A percentile compares a stretch with the other conserved stretches of the same genome.
These are phyloP conservation scores for Boletellus deceptivus DNA, from an alignment of 1,284 basidiomycete species.

Conservation along the genomic window DNA sequence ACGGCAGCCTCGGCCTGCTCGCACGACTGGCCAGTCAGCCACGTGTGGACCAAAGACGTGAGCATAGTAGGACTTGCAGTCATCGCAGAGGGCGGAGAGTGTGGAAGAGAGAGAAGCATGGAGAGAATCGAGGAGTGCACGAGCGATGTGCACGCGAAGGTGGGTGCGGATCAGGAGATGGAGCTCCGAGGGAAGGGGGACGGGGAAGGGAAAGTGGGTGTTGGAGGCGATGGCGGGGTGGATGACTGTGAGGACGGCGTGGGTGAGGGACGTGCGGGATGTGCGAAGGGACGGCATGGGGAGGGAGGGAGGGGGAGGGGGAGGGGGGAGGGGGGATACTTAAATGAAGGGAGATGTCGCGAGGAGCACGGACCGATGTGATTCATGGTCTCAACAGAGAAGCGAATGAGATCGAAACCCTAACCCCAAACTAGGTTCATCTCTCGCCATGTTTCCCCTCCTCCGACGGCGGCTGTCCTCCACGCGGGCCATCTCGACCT, in stretches of 20 bases:
- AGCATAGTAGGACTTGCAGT: constrained; percentile 32
- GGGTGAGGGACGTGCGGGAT: constrained; percentile 41
- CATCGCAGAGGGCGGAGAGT: constrained; percentile 27
- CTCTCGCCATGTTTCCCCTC: constrained; percentile 11
- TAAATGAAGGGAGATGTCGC: constrained; percentile 12
- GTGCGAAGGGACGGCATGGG: constrained; percentile 29
- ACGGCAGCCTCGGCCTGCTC: constrained; percentile 28
- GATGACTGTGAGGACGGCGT: constrained; percentile 48
- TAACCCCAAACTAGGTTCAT: constrained; percentile 33
- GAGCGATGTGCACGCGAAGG: constrained; percentile 25
- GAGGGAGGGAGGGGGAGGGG: not conserved
- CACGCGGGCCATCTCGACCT: constrained; percentile 36
- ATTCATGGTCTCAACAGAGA: constrained; percentile 8
- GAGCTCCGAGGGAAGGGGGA: constrained; percentile 46
- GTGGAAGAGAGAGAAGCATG: constrained; percentile 21
- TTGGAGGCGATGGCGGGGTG: constrained; percentile 36
- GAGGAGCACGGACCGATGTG: constrained; percentile 21
- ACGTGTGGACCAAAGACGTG: constrained; percentile 34
- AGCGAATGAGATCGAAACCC: constrained; percentile 26
- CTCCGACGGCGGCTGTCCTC: constrained; percentile 13
- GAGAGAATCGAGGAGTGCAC: constrained; percentile 30
- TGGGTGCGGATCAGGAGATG: constrained; percentile 39
- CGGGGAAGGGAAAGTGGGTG: constrained; percentile 23
- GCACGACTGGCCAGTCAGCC: constrained; percentile 32
- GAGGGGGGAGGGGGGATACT: constrained; percentile 20